A percentile compares a stretch with the other conserved stretches of the same genome.
Evolutionary conservation across 2,329 filamentous ascomycete species (phyloP).

Genomic region (Pseudocercospora fuligena): DNA sequence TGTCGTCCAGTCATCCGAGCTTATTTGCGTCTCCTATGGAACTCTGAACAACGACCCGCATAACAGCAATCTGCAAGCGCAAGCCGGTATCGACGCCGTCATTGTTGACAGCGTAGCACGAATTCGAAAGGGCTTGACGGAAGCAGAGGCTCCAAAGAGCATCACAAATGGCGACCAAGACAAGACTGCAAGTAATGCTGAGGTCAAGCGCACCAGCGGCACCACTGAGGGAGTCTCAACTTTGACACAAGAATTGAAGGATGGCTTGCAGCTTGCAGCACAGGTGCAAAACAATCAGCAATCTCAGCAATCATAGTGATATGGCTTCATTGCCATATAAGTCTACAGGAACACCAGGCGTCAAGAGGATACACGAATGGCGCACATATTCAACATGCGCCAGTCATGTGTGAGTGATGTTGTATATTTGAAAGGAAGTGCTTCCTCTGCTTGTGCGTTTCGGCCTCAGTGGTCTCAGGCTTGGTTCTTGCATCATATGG

Average conservation of each 20-base stretch:
- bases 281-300: conserved; percentile 13
- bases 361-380: conserved; percentile 6
- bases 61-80: conserved; percentile 88
- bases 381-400: conserved; percentile 18
- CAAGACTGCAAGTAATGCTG: conserved; percentile 8
- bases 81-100: conserved; percentile 94
- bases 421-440: not conserved
- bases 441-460: not conserved
- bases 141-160: conserved; percentile 27
- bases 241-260: conserved; percentile 11
- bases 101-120: conserved; percentile 95
- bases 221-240: not conserved
- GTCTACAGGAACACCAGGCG: not conserved
- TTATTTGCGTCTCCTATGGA: conserved; percentile 97
- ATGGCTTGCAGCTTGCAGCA: conserved; percentile 7
- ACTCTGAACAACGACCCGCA: conserved; percentile 82
- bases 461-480: not conserved
- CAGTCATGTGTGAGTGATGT: conserved; percentile 14
- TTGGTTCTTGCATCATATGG: conserved; percentile 6
- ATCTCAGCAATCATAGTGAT: not conserved
- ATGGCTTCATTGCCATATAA: not conserved
- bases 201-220: not conserved
- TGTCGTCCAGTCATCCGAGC: conserved; percentile 90
- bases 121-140: conserved; percentile 88
- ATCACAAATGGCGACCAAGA: conserved; percentile 5